Evolutionary conservation across 73 alveolate species (phyloP), one percentile per base, ranked within the genome.

Genomic region (Halteria grandinella): DNA sequence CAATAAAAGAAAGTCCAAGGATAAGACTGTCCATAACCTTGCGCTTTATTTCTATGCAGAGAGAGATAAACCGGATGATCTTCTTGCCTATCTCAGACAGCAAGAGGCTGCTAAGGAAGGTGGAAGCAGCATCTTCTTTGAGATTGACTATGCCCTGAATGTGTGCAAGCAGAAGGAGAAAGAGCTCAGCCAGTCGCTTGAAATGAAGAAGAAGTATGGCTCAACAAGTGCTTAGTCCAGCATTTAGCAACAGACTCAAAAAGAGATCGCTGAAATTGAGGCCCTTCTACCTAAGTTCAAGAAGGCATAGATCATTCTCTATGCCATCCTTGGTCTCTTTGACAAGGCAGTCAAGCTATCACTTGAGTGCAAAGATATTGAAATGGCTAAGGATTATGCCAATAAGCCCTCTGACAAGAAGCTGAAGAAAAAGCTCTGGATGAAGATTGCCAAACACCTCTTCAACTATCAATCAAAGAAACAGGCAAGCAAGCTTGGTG

Each of bases 271-370:
- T n/a, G n/a, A n/a, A n/a, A n/a, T n/a, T n/a, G n/a, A n/a, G n/a
- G n/a, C n/a, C n/a, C n/a, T n/a, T n/a, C n/a, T n/a, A n/a, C n/a
- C n/a, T n/a, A n/a, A n/a, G n/a, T n/a, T n/a, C n/a, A 82, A 87
- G 64, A 88, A 88, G 69, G 89, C 94, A n/a, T 78, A 88, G 73
- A 93, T 93, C 40, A 77, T 84, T 11, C 81, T 93, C 8, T 93
- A 93, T 77, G 95, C 95, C 6, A 90, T 97, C 87, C 81, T 97
- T 90, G 97, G 96, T 14, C 87, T 94, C 70, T 95, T 94, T 88
- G 88, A 96, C 20, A 98, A 94, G 77, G 99, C 99, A 39, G 98
- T 97, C 29, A 89, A 89, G 59, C 51, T 95, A 41, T 98, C 99
- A 18, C 75, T 97, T 49, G 93, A 89, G 52, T 70, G 88, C 24